Conservation (phyloP, 225 moss, liverwort and hornwort species). For the Thuidium tamariscinum region DNA sequence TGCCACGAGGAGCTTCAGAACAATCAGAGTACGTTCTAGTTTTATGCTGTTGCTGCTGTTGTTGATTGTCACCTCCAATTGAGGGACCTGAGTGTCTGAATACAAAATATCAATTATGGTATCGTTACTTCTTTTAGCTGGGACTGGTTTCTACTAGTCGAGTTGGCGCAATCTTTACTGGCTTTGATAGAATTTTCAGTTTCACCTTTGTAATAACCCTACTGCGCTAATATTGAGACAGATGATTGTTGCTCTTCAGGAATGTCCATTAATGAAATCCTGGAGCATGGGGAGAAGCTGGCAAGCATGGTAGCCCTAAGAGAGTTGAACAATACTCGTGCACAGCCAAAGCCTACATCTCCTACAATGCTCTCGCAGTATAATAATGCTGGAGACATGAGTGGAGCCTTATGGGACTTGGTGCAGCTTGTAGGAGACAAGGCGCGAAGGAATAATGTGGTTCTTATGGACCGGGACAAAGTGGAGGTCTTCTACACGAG, state of each 20-base stretch:
- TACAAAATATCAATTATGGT: background rate
- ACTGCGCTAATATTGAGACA: background rate
- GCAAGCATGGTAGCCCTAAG: conserved; percentile 76
- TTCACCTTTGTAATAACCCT: background rate
- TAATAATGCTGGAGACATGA: conserved; percentile 36
- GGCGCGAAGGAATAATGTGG: conserved; percentile 82
- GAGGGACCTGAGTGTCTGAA: background rate
- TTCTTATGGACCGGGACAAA: conserved; percentile 94
- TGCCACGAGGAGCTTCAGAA: conserved; percentile 88
- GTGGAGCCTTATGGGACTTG: conserved; percentile 85
- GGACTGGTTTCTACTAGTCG: background rate
- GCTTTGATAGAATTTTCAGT: background rate
- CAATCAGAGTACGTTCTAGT: conserved; percentile 63
- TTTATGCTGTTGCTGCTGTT: background rate
- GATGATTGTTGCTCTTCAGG: conserved; percentile 31
- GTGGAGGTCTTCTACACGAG: conserved; percentile 96
- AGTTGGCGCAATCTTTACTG: background rate
- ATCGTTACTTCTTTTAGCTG: background rate
- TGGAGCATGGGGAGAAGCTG: conserved; percentile 99
- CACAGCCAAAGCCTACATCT: conserved; percentile 44
- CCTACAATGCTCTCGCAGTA: conserved; percentile 12
- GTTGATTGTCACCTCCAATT: background rate
- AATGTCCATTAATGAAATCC: conserved; percentile 64
- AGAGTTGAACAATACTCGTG: conserved; percentile 65
- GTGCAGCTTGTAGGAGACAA: conserved; percentile 97